Evolutionary conservation across 352 stramenopile genomes (phyloP).

Genomic region (Pythium rishiriense): DNA sequence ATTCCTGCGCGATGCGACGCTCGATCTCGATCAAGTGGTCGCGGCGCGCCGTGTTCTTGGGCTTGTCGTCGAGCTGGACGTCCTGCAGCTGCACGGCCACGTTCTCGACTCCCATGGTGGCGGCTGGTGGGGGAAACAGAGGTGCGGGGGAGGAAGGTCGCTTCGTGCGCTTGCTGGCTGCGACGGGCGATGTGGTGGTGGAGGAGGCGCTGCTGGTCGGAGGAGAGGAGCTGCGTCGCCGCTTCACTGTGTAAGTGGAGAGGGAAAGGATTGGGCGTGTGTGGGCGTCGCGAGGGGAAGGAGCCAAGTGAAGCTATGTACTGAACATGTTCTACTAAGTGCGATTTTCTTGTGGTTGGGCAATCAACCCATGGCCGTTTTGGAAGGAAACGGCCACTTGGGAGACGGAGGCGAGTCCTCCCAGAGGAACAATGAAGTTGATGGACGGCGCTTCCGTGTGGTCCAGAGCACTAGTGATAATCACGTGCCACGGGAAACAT

Average conservation of each 20-base stretch:
- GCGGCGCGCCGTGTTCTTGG: conserved; percentile 77
- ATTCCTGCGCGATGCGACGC: conserved; percentile 88
- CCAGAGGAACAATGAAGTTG: too few relatives aligned
- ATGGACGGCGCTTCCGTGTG: too few relatives aligned
- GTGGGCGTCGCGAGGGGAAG: conserved; percentile 9
- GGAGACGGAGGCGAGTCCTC: too few relatives aligned
- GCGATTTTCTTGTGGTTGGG: conserved; percentile 30
- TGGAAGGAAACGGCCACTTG: background rate
- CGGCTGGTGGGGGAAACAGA: background rate
- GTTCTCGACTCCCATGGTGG: conserved; percentile 45
- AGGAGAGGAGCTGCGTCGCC: conserved; percentile 23
- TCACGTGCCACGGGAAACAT: too few relatives aligned
- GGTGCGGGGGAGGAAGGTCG: too few relatives aligned
- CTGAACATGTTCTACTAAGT: conserved; percentile 13
- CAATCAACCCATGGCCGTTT: conserved; percentile 12
- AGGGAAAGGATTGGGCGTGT: conserved; percentile 17
- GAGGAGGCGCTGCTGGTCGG: background rate
- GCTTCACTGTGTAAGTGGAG: conserved; percentile 19
- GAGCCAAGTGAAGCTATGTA: background rate
- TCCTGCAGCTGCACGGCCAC: conserved; percentile 81
- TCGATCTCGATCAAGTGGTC: conserved; percentile 93
- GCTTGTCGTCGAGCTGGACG: conserved; percentile 67
- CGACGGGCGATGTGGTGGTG: background rate
- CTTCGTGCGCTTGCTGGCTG: conserved; percentile 14
- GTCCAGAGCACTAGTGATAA: too few relatives aligned